Conservation (phyloP, 306 rosid species). For the Lathyrus sativus region DNA sequence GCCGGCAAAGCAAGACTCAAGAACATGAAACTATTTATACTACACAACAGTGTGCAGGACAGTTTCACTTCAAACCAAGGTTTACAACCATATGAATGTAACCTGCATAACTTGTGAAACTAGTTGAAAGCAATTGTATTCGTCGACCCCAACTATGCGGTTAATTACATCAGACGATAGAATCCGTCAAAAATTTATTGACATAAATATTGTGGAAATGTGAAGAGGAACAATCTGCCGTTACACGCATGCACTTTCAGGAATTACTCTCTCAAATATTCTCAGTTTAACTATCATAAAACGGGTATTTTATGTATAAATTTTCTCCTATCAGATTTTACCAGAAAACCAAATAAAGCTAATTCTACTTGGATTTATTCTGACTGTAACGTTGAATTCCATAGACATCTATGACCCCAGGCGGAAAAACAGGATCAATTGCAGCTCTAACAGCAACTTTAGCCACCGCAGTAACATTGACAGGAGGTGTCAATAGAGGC, state of each 20-base stretch:
- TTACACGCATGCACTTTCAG: conserved; percentile 31
- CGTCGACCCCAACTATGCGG: neutral
- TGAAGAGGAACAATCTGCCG: conserved; percentile 21
- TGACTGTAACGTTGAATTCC: conserved; percentile 84
- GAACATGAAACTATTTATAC: no score
- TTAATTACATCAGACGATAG: neutral
- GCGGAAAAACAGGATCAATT: conserved; percentile 92
- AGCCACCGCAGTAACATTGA: conserved; percentile 72
- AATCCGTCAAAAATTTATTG: conserved; percentile 10
- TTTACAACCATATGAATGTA: neutral
- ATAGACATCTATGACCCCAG: conserved; percentile 72
- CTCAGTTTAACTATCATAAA: conserved; percentile 33
- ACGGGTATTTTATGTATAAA: conserved; percentile 29
- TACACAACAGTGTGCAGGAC: no score
- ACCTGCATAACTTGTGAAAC: neutral
- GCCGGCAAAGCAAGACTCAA: no score
- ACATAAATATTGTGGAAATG: conserved; percentile 14
- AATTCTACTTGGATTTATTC: conserved; percentile 51
- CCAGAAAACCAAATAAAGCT: conserved; percentile 10
- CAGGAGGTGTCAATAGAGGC: conserved; percentile 88
- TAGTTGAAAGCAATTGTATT: conserved; percentile 8
- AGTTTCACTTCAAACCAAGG: neutral
- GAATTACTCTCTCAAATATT: conserved; percentile 37
- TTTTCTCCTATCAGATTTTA: conserved; percentile 29
- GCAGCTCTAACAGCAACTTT: conserved; percentile 95